Conservation (phyloP, 1,284 basidiomycete genomes). For the Mycena citricolor region DNA sequence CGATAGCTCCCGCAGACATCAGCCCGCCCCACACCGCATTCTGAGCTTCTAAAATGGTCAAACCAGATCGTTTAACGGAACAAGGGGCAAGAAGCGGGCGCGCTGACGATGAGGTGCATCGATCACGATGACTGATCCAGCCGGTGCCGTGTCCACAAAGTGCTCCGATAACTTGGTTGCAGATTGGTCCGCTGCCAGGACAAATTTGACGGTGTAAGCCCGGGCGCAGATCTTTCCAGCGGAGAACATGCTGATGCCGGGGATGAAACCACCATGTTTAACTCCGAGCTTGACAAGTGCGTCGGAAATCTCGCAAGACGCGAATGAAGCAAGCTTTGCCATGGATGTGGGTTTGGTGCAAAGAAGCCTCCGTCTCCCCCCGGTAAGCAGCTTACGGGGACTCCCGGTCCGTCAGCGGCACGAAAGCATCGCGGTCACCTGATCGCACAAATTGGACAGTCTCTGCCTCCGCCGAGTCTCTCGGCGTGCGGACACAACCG, state of each 20-base stretch:
- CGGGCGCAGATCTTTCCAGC: constrained; percentile 63
- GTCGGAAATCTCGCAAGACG: constrained; percentile 87
- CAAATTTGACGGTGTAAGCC: constrained; percentile 92
- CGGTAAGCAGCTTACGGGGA: no score
- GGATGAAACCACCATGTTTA: constrained; percentile 77
- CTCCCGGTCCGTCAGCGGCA: no score
- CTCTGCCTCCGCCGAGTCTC: no score
- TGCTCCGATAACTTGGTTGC: constrained; percentile 73
- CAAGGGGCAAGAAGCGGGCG: constrained; percentile 13
- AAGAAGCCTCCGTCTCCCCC: no score
- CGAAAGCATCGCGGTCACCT: no score
- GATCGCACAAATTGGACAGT: no score
- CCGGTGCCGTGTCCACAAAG: constrained; percentile 81
- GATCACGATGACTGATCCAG: constrained; percentile 74
- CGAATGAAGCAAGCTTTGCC: constrained; percentile 35
- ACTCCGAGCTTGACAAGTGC: constrained; percentile 84
- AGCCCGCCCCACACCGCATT: constrained; percentile 92
- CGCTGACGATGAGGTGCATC: constrained; percentile 69
- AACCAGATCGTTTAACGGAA: constrained; percentile 18
- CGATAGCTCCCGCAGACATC: constrained; percentile 83
- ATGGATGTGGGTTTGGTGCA: no score
- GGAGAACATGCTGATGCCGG: constrained; percentile 65
- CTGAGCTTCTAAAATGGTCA: constrained; percentile 56
- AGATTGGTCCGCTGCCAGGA: constrained; percentile 55
- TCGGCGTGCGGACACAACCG: no score